Percentiles rank a stretch among this genome's conserved stretches.
Evolutionary conservation across 2,329 filamentous ascomycete genomes (phyloP).

Genomic region (Dothiorella sarmentorum): DNA sequence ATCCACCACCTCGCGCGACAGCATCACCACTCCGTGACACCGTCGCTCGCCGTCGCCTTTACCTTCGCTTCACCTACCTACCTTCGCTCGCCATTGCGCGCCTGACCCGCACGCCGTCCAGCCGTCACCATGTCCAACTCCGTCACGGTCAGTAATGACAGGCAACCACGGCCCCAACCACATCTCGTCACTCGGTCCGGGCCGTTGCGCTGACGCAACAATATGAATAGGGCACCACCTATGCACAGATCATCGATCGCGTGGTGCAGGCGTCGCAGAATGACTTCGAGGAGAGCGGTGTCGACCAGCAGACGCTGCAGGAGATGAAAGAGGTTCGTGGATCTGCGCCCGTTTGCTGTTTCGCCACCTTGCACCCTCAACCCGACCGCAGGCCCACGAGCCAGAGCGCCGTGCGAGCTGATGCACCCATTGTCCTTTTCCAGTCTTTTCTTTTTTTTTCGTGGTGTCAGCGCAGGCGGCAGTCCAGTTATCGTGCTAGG

Average conservation of each 20-base stretch:
- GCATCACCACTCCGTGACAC: slow-evolving; percentile 16
- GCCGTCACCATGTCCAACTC: slow-evolving; percentile 18
- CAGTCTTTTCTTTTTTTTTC: slow-evolving; percentile 4
- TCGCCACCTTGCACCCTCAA: slow-evolving; percentile 11
- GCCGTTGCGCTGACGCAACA: slow-evolving; percentile 15
- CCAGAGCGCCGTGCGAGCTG: not conserved
- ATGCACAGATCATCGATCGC: slow-evolving; percentile 85
- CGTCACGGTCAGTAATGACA: slow-evolving; percentile 17
- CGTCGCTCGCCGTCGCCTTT: no score
- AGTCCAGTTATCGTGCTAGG: slow-evolving; percentile 15
- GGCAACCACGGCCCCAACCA: not conserved
- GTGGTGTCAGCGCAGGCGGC: slow-evolving; percentile 5
- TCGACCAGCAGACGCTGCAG: slow-evolving; percentile 80
- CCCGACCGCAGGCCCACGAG: not conserved
- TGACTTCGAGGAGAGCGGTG: slow-evolving; percentile 95
- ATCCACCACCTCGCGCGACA: slow-evolving; percentile 14
- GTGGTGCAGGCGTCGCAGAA: slow-evolving; percentile 64
- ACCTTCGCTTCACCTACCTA: no score
- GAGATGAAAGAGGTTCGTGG: slow-evolving; percentile 80
- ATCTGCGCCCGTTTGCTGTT: slow-evolving; percentile 6
- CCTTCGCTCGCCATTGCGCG: slow-evolving; percentile 17
- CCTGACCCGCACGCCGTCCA: slow-evolving; percentile 17
- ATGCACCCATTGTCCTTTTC: not conserved
- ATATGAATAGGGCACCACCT: slow-evolving; percentile 64
- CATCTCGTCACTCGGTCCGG: slow-evolving; percentile 10